Base-by-base conservation (phyloP, 371 early-diverging fungal species). In the Apophysomyces trapeziformis region DNA sequence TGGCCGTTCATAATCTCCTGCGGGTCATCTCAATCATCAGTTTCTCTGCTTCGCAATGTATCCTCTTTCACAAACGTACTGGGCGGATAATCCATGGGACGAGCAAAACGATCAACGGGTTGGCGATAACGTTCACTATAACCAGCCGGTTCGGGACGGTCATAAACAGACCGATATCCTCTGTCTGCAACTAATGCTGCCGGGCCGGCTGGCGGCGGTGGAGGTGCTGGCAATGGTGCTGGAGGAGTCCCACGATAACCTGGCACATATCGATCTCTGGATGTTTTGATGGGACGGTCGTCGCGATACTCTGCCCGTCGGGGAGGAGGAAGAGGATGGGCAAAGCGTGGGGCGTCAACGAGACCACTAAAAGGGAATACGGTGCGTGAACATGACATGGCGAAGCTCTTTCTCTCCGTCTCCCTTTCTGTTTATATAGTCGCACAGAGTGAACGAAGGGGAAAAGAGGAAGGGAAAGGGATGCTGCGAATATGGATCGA, bases 41-140 rank as follows among this genome's bases (percentile, higher is more conserved):
- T 50, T 50, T 50, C 54, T 21, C 21, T 18, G n/a, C 21, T 21
- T 50, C 21, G 47, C 13, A 47, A 50, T 21, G 54, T 50, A 16
- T 50, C 54, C 54, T 50, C 54, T 50, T 50, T 47, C 21, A 18
- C 54, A n/a, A 60, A 61, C 61, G 61, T 61, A 61, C 61, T 61
- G 46, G 61, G 39, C 47, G 61, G 61, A 26, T 61, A 61, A 18
- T 41, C 36, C 39, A 26, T 50, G 32, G 16, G 54, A 50, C 61
- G 46, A 38, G 61, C 14, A 61, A 43, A 61, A 26, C 46, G 36
- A n/a, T 26, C 45, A 43, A 32, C 21, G 43, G 43, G 37, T 45
- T 61, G 61, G 45, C 45, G 36, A 43, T 61, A 61, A 16, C 61
- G 61, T 35, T 61, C 61, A 26, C 41, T 61, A 14, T 21, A 61